Base-by-base conservation (phyloP, 345 rosid genomes). In the Acer saccharum region DNA sequence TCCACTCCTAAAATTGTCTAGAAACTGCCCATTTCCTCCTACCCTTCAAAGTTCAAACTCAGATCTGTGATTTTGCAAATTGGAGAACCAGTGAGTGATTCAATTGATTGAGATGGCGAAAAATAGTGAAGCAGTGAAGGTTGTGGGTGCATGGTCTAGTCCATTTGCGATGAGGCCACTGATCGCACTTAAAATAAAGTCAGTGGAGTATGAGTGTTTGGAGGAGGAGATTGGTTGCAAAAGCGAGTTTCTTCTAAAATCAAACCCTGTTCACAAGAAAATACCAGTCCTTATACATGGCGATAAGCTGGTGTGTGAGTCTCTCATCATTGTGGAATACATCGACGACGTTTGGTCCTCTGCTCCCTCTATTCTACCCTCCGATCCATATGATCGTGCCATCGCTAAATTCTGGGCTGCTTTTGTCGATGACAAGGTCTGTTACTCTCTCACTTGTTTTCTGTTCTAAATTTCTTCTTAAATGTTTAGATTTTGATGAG, bases 261-360 rank as follows among this genome's bases (percentile, higher is more conserved):
- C 89, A 1, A 94, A 94, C 81, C 97, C 97, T 17, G 86, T 94
- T 29, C 85, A 90, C 85, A 90, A 92, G 87, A 93, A 93, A 84
- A 77, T 93, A 65, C 98, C 97, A 0, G 97, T 92, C 10, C 90
- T 93, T 10, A 82, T 93, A 70, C 97, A 93, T 21, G 83, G 80
- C 0, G 93, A 81, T 9, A 84, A 81, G 43, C 81, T 88, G 2
- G 71, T 92, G 66, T 89, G 93, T 66, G 98, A 93, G 55, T 90
- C 97, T 27, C 91, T 89, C 55, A 55, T 89, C 29, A 89, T 90
- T 64, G 93, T 93, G 16, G 82, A 92, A 54, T 93, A 92, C 71
- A 65, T 93, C 23, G 95, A 93, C 18, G 97, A 90, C 76, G 79
- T 73, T 52, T 93, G 97, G 94, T 61, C 94, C 50, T 78, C 90